Conservation (phyloP, 192 early-diverging fungal species). For the Spizellomyces punctatus region DNA sequence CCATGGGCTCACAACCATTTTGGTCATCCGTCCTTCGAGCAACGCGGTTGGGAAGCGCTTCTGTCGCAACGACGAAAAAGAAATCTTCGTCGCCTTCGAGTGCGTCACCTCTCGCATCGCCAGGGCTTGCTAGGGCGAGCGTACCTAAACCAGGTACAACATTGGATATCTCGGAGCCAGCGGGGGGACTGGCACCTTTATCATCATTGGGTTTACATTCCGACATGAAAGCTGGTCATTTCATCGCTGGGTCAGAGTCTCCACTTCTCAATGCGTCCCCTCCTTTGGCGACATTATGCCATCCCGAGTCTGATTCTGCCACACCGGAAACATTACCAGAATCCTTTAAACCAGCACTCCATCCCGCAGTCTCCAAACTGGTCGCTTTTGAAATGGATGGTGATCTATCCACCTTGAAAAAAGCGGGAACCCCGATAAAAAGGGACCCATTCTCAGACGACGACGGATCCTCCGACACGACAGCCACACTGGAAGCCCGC, state of each 20-base stretch:
- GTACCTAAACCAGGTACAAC: neutral
- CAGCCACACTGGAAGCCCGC: too few relatives aligned
- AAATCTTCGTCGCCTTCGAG: neutral
- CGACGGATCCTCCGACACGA: too few relatives aligned
- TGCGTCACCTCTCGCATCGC: neutral
- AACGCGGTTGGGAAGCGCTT: neutral
- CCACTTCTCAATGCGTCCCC: neutral
- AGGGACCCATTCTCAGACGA: too few relatives aligned
- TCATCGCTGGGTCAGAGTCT: neutral
- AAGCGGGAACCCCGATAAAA: neutral
- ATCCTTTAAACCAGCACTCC: neutral
- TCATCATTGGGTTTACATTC: neutral
- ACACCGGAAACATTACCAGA: too few relatives aligned
- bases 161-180: neutral
- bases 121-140: neutral
- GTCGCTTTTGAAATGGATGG: neutral
- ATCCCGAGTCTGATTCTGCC: neutral
- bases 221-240: neutral
- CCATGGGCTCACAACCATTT: constrained; percentile 1
- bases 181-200: neutral
- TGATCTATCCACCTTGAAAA: neutral
- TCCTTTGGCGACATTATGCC: neutral
- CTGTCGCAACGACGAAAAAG: neutral
- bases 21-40: neutral
- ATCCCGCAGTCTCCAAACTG: neutral